Percentiles rank a stretch among this genome's conserved stretches.
Evolutionary conservation across 2,329 filamentous ascomycete genomes (phyloP).

Genomic region (Venturia carpophila): DNA sequence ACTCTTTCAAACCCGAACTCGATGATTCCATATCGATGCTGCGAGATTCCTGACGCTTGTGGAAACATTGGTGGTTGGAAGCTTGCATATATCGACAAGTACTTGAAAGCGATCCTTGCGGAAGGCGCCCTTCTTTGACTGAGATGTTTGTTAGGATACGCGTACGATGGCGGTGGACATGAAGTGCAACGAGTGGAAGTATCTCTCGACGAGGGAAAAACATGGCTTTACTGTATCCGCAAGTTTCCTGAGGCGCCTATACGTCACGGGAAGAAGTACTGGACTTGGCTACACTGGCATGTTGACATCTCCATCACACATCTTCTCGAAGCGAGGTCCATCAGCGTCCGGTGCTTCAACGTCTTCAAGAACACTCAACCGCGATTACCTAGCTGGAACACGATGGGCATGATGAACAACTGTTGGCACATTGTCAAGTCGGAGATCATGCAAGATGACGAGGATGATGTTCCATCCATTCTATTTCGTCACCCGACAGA

Average conservation of each 20-base stretch:
- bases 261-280: constrained; percentile 46
- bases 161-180: constrained; percentile 45
- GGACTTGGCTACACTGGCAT: constrained; percentile 48
- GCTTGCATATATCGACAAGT: too few species aligned
- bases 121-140: not conserved
- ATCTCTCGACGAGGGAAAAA: constrained; percentile 40
- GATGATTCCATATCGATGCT: not conserved
- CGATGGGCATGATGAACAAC: constrained; percentile 51
- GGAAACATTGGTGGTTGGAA: too few species aligned
- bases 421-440: constrained; percentile 42
- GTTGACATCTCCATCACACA: constrained; percentile 41
- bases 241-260: constrained; percentile 43
- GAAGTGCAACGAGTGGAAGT: constrained; percentile 40
- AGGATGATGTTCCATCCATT: constrained; percentile 29
- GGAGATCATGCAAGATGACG: constrained; percentile 30
- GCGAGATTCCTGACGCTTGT: not conserved
- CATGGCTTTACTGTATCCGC: constrained; percentile 38
- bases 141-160: constrained; percentile 30
- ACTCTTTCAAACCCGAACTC: too few species aligned
- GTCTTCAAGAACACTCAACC: constrained; percentile 47
- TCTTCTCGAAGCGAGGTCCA: constrained; percentile 36
- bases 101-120: not conserved
- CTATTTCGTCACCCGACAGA: constrained; percentile 43
- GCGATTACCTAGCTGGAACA: constrained; percentile 40
- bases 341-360: constrained; percentile 43